Percentiles rank a stretch among this genome's conserved stretches.
phyloP scores from a whole-genome alignment of 2,329 filamentous ascomycete genomes.

The Fusarium ambrosium region DNA sequence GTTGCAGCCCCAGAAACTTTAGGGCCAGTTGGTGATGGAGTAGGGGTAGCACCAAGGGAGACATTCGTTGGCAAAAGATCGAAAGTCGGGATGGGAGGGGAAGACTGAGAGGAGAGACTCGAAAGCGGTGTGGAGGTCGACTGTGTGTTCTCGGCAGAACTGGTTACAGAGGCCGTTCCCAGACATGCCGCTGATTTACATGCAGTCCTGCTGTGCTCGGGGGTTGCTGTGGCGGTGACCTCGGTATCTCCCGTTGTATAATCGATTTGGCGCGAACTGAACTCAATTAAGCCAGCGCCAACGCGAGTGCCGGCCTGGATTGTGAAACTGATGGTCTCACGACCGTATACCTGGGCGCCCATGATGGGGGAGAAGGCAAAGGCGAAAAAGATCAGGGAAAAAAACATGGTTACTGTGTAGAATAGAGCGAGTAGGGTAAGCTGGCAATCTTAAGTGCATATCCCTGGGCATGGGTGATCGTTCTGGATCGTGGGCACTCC shows the following conservation, averaged over 20 bases:
- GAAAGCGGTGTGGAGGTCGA: background rate
- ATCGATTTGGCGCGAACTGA: background rate
- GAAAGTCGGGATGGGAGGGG: background rate
- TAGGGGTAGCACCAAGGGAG: background rate
- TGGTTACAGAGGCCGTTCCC: background rate
- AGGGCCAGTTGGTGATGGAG: background rate
- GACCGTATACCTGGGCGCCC: background rate
- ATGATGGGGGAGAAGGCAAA: background rate
- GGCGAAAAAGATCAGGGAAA: background rate
- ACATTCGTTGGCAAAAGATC: background rate
- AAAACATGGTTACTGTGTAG: background rate
- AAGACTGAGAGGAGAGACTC: background rate
- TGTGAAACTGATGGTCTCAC: background rate
- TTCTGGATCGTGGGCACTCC: background rate
- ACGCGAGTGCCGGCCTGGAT: background rate
- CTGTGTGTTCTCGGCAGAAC: background rate
- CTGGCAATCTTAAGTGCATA: background rate
- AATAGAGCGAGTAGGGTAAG: background rate
- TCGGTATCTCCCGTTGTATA: background rate
- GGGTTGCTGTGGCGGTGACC: background rate
- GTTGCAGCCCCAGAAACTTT: background rate
- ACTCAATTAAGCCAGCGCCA: background rate
- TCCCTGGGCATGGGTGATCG: background rate
- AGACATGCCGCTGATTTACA: background rate
- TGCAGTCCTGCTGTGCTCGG: background rate